A percentile compares a stretch with the other conserved stretches of the same genome.
Conservation (phyloP, 768 basidiomycete genomes). For the Clavaria fumosa region DNA sequence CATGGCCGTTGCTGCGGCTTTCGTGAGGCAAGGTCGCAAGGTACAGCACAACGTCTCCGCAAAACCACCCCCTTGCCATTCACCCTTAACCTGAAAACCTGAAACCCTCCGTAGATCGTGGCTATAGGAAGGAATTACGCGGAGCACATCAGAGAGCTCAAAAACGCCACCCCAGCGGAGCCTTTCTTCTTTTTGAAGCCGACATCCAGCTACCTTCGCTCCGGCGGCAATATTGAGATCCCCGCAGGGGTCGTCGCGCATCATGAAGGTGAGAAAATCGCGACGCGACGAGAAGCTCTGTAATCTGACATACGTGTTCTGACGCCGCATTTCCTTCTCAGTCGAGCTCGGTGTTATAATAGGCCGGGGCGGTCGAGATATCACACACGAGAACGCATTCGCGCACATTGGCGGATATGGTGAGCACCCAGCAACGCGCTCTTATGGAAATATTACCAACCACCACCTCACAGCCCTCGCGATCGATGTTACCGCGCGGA, state of each 20-base stretch:
- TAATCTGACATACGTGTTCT: conserved; percentile 1
- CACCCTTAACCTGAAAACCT: too few species aligned
- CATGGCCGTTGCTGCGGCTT: conserved; percentile 24
- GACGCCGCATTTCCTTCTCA: conserved; percentile 15
- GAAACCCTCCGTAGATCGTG: too few species aligned
- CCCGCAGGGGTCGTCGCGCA: conserved; percentile 74
- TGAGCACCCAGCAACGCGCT: conserved; percentile 20
- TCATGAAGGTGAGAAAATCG: conserved; percentile 57
- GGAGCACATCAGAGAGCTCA: conserved; percentile 84
- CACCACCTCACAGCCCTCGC: conserved; percentile 49
- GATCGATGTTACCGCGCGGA: conserved; percentile 93
- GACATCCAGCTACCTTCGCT: conserved; percentile 70
- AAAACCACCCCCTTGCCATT: too few species aligned
- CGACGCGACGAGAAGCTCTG: conserved; percentile 1
- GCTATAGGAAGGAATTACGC: conserved; percentile 93
- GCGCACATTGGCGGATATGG: conserved; percentile 86
- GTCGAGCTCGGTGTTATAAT: conserved; percentile 98
- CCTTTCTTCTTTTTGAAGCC: conserved; percentile 99
- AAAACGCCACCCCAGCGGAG: conserved; percentile 78
- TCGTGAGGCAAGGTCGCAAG: conserved; percentile 33
- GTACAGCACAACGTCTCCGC: too few species aligned
- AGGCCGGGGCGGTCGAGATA: conserved; percentile 74
- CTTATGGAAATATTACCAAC: not conserved
- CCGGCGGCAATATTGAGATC: conserved; percentile 73
- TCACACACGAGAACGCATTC: conserved; percentile 54